A percentile compares a stretch with the other conserved stretches of the same genome.
These are phyloP conservation scores for Boletus pseudo-olivaceus DNA, from an alignment of 768 basidiomycete genomes.

Conservation along the genomic window DNA sequence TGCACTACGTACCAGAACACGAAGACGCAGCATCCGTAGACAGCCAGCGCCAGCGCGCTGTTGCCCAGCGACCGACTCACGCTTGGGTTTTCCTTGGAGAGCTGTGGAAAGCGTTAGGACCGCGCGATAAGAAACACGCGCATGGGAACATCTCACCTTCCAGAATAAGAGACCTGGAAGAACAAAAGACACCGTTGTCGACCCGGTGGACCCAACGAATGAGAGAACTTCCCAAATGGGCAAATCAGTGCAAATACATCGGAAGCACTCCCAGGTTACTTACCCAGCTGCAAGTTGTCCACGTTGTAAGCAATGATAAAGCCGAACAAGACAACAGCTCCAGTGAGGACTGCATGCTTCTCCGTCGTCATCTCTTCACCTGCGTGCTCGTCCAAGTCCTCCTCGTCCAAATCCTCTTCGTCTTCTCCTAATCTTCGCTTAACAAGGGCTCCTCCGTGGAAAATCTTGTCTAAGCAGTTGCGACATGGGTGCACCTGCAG, in stretches of 20 bases:
- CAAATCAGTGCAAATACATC: constrained; percentile 10
- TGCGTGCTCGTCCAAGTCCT: constrained; percentile 52
- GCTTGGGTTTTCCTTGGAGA: constrained; percentile 65
- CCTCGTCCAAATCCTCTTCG: constrained; percentile 48
- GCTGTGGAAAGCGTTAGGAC: constrained; percentile 35
- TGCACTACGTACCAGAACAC: constrained; percentile 75
- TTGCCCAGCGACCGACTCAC: constrained; percentile 52
- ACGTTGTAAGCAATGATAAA: constrained; percentile 78
- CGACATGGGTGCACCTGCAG: constrained; percentile 93
- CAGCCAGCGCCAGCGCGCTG: constrained; percentile 59
- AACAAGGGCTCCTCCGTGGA: constrained; percentile 42
- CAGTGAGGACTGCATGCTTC: constrained; percentile 70
- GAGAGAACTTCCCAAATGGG: constrained; percentile 65
- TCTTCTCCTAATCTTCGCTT: constrained; percentile 43
- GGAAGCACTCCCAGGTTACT: constrained; percentile 22
- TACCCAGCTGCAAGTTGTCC: constrained; percentile 73
- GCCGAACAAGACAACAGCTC: constrained; percentile 57
- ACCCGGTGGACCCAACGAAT: constrained; percentile 95
- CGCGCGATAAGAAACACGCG: not conserved
- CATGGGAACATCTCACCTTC: constrained; percentile 52
- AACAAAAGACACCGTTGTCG: constrained; percentile 96
- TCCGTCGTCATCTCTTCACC: constrained; percentile 58
- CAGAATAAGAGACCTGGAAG: constrained; percentile 92
- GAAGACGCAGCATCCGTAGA: constrained; percentile 78
- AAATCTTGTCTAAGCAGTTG: constrained; percentile 89